Conservation (phyloP, 164 flowering plant species). For the Nymphaea colorata region DNA sequence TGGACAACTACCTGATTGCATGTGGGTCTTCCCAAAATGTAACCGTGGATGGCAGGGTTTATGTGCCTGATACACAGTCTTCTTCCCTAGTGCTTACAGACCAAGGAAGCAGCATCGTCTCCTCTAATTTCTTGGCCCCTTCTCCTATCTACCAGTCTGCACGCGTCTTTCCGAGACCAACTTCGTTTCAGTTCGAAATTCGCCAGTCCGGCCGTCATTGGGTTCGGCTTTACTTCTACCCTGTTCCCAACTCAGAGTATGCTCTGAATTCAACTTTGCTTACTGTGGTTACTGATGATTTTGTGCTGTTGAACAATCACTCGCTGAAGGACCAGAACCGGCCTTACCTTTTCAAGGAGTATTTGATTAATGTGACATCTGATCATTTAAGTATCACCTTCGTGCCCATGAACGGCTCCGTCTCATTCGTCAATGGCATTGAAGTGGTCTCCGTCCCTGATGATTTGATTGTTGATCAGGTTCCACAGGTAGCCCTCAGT, state of each 20-base stretch:
- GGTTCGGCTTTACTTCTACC: slow-evolving; percentile 23
- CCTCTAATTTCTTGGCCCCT: slow-evolving; percentile 10
- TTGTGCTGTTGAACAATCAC: slow-evolving; percentile 21
- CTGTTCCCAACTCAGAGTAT: slow-evolving; percentile 10
- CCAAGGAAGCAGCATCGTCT: slow-evolving; percentile 5
- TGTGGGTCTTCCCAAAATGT: slow-evolving; percentile 25
- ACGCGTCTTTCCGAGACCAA: slow-evolving; percentile 10
- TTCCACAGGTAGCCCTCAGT: slow-evolving; percentile 3
- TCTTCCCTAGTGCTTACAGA: slow-evolving; percentile 9
- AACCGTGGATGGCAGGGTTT: slow-evolving; percentile 14
- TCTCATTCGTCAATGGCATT: slow-evolving; percentile 23
- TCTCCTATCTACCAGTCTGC: slow-evolving; percentile 20
- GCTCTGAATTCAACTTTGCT: slow-evolving; percentile 13
- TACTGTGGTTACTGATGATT: slow-evolving; percentile 17
- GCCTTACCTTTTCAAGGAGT: slow-evolving; percentile 22
- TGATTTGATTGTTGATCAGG: slow-evolving; percentile 20
- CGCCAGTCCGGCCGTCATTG: slow-evolving; percentile 20
- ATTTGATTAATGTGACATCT: slow-evolving; percentile 19
- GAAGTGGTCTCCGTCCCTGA: slow-evolving; percentile 28
- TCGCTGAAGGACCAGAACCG: slow-evolving; percentile 13
- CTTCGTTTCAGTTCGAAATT: slow-evolving; percentile 17
- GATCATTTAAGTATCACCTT: slow-evolving; percentile 14
- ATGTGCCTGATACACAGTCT: slow-evolving; percentile 16
- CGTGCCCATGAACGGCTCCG: slow-evolving; percentile 18
- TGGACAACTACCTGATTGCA: slow-evolving; percentile 21